Base-by-base conservation (phyloP, 2,329 filamentous ascomycete species). In the Penicillium sumatraense region DNA sequence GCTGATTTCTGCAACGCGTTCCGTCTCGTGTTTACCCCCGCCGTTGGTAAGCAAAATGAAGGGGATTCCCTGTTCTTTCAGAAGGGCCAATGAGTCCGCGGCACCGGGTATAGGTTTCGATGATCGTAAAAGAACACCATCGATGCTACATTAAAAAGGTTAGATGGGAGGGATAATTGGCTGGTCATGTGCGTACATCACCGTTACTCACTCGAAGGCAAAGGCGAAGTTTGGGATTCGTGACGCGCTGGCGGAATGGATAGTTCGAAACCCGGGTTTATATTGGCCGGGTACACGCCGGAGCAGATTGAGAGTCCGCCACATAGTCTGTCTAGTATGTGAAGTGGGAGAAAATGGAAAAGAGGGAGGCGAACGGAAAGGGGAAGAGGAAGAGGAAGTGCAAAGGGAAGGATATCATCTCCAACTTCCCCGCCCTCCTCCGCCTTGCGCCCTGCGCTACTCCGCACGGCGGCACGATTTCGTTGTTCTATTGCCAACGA, bases 41-140 rank as follows among this genome's bases (percentile, higher is more conserved):
- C 95, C 95, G 75, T 99, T 99, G 56, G 95, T 99, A 59, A 99
- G 82, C 29, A 99, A 85, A 67, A 99, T 93, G 77, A 96, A 98
- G 11, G 93, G 93, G 42, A 97, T 91, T 44, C 84, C 81, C 68
- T 92, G 83, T 44, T 82, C 76, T 64, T 92, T 86, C 18, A 98
- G 86, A 67, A 86, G 88, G 26, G 80, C 78, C 18, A 99, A 83
- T 13, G 92, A 84, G 67, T 90, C 82, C 1, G 85, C 80, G 1
- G 95, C 93, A 27, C 90, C 89, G 1, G 91, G 89, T 44, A 98
- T 87, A 3, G 90, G 87, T 59, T 87, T 85, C 3, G 89, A 86
- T 57, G 89, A 89, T 68, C 93, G 91, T 27, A 98, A 83, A 18
- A 99, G 85, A n/a, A 99, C 95, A 53, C 95, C 95, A 73, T 99